Evolutionary conservation across 1,284 basidiomycete species (phyloP).

Genomic region (Apiotrichum mycotoxinovorans): DNA sequence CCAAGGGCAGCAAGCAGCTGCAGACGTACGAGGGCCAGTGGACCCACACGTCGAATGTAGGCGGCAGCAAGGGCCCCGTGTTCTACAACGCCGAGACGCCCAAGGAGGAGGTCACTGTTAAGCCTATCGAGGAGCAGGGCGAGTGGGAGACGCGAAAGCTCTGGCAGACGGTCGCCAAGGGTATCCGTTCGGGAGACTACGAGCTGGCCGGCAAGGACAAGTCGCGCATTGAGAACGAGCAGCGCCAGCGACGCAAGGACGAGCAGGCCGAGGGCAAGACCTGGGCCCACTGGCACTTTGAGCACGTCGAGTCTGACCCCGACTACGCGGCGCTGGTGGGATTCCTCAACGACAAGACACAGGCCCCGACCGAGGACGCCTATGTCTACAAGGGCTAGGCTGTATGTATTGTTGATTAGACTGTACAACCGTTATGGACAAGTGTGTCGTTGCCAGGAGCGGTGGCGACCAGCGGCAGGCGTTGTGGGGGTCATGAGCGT

Average conservation of each 20-base stretch:
- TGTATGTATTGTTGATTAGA: neutral
- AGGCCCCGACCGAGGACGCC: conserved; percentile 47
- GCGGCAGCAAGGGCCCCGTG: conserved; percentile 54
- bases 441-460: neutral
- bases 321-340: conserved; percentile 59
- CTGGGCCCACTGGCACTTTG: conserved; percentile 77
- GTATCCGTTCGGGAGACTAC: conserved; percentile 86
- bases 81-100: conserved; percentile 55
- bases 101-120: conserved; percentile 68
- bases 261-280: conserved; percentile 67
- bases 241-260: conserved; percentile 81
- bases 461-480: too few relatives aligned
- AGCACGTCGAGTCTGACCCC: conserved; percentile 63
- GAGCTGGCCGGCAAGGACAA: conserved; percentile 88
- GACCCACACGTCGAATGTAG: conserved; percentile 63
- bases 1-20: conserved; percentile 44
- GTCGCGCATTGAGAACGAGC: conserved; percentile 90
- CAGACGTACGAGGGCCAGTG: conserved; percentile 82
- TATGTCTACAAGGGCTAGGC: conserved; percentile 39
- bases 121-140: conserved; percentile 61
- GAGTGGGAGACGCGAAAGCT: conserved; percentile 83
- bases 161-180: conserved; percentile 84
- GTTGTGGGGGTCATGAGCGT: too few relatives aligned
- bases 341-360: conserved; percentile 45
- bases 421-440: neutral